A percentile compares a stretch with the other conserved stretches of the same genome.
Conservation (phyloP, 2,329 filamentous ascomycete genomes). For the Nigrograna mackinnonii region DNA sequence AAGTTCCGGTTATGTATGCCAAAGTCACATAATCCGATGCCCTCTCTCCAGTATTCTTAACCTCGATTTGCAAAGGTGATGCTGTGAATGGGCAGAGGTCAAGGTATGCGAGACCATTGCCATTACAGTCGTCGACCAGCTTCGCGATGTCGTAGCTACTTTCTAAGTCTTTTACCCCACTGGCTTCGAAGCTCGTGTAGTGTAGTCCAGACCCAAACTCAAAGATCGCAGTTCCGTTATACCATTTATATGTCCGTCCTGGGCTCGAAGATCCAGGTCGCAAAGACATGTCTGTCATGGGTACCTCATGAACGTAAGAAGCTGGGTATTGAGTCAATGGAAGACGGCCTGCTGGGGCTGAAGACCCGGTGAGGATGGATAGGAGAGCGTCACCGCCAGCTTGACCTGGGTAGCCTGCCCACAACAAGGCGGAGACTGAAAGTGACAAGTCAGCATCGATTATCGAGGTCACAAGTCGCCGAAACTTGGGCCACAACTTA, state of each 20-base stretch:
- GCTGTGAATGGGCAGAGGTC: conserved; percentile 52
- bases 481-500: too few relatives aligned
- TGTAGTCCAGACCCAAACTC: conserved; percentile 62
- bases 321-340: conserved; percentile 61
- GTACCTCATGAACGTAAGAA: conserved; percentile 53
- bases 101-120: conserved; percentile 34
- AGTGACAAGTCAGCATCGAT: too few relatives aligned
- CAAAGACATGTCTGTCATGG: conserved; percentile 61
- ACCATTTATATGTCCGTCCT: conserved; percentile 64
- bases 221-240: conserved; percentile 52
- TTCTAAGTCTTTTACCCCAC: conserved; percentile 12
- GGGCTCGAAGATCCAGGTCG: conserved; percentile 50
- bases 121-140: conserved; percentile 39
- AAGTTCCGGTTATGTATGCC: conserved; percentile 53
- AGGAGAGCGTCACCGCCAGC: conserved; percentile 60
- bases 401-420: conserved; percentile 65
- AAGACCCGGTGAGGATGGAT: conserved; percentile 56
- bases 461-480: too few relatives aligned
- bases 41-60: conserved; percentile 53
- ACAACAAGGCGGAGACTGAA: conserved; percentile 55
- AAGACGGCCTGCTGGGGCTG: conserved; percentile 57
- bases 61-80: conserved; percentile 37
- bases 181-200: conserved; percentile 58
- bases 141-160: conserved; percentile 32
- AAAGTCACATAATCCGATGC: conserved; percentile 59